Evolutionary conservation across 2,329 filamentous ascomycete genomes (phyloP), one percentile per base, ranked within the genome.

Genomic region (Botryotinia calthae): DNA sequence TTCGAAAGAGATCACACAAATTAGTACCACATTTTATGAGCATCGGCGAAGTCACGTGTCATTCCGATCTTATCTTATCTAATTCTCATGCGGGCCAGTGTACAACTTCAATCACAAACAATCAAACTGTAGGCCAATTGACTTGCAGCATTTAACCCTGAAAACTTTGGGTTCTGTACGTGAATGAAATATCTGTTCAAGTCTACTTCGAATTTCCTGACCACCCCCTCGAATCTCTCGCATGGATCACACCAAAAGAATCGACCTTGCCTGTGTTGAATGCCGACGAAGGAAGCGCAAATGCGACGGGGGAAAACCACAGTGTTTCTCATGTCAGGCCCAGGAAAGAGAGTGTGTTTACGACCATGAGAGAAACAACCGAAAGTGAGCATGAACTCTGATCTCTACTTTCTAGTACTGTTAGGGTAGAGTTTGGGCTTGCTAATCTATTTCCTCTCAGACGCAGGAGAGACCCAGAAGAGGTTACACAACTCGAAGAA

Each of bases 191-290:
- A 40, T 18, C 25, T 42, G 14, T 40, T 40, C 22, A 22, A 37
- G 40, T n/a, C 4, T 34, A 42, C 16, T n/a, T n/a, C 12, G 9
- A 5, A 42, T 4, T n/a, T 40, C 3, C 59, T 18, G 59, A n/a
- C 40, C 22, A 8, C 14, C 20, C 31, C 18, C 31, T 25, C 4
- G n/a, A 42, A 42, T 6, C 22, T n/a, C 22, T 42, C 37, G 12
- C 22, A 62, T 62, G 59, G 59, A 62, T n/a, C 22, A 14, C 59
- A n/a, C 22, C 14, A 40, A 40, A 42, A 42, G 59, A 62, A 42
- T 62, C 22, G 59, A 62, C 22, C 59, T 62, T 62, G 59, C 59
- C 12, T 62, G 59, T 62, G 59, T 16, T 62, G 34, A 62, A 62
- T 62, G 59, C 34, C 59, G 59, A 25, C 34, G 22, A 18, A 40